phyloP scores from a whole-genome alignment of 2,329 filamentous ascomycete species.

The Colletotrichum cuscutae region DNA sequence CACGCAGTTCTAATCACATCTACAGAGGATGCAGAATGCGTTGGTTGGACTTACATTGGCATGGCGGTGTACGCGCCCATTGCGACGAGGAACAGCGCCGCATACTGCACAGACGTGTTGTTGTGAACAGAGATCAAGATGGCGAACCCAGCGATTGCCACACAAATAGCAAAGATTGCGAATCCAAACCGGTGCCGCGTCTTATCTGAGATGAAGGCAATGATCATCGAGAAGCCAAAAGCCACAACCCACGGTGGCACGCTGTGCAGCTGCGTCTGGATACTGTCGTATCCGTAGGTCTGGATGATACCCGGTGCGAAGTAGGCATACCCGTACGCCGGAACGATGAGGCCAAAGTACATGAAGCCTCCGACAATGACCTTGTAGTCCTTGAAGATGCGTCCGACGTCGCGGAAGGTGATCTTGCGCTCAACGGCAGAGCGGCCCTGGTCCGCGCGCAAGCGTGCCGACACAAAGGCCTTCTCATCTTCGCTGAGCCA shows the following conservation, averaged over 20 bases:
- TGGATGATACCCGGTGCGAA: constrained; percentile 79
- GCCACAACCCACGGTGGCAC: constrained; percentile 73
- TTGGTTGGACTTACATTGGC: constrained; percentile 70
- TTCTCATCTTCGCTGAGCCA: constrained; percentile 80
- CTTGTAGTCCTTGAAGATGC: constrained; percentile 79
- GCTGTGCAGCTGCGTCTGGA: constrained; percentile 67
- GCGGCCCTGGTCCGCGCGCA: constrained; percentile 75
- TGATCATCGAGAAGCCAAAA: constrained; percentile 81
- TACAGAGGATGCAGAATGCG: neutral
- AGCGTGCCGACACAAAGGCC: constrained; percentile 71
- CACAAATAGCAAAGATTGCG: constrained; percentile 72
- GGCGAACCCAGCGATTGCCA: constrained; percentile 79
- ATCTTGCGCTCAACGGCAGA: constrained; percentile 72
- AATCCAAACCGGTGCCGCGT: constrained; percentile 80
- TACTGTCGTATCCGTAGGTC: constrained; percentile 70
- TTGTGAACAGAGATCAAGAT: constrained; percentile 79
- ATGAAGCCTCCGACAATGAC: constrained; percentile 80
- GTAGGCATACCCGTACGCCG: constrained; percentile 82
- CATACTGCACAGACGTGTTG: constrained; percentile 76
- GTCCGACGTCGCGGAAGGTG: constrained; percentile 66
- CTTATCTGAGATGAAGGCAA: constrained; percentile 79
- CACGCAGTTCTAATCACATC: neutral
- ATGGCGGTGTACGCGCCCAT: constrained; percentile 87
- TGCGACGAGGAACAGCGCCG: constrained; percentile 82
- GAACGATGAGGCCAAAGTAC: constrained; percentile 84